phyloP scores from a whole-genome alignment of 1,139 yeast genomes.

The Pneumocystis oryctolagi region DNA sequence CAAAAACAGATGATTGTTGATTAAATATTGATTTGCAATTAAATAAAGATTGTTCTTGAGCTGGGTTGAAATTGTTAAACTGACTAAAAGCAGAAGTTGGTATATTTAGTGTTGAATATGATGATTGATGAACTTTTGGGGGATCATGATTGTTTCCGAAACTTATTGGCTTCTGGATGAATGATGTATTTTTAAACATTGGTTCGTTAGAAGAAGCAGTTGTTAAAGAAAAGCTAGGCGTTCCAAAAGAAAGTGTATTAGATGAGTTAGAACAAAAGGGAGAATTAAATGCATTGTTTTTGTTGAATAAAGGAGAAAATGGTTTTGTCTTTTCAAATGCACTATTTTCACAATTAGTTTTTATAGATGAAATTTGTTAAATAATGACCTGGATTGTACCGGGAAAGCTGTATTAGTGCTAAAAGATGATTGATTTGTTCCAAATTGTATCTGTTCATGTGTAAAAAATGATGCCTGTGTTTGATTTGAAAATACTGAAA shows the following conservation, averaged over 20 bases:
- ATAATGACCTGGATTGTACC: neutral
- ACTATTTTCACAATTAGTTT: neutral
- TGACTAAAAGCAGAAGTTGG: neutral
- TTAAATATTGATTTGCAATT: neutral
- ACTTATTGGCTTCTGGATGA: neutral
- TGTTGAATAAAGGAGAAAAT: neutral
- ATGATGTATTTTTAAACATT: neutral
- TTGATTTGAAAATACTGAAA: neutral
- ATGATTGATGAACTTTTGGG: neutral
- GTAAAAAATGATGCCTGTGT: no score
- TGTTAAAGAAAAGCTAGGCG: neutral
- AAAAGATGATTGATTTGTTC: neutral
- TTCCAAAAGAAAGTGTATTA: neutral
- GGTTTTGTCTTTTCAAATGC: neutral
- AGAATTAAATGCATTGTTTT: neutral
- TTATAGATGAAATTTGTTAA: neutral
- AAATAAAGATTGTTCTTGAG: neutral
- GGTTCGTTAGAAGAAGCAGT: neutral
- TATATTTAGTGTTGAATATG: neutral
- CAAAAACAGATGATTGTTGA: neutral
- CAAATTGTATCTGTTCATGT: neutral
- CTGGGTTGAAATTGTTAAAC: neutral
- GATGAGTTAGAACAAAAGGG: neutral
- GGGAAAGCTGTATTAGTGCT: neutral
- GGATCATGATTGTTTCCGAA: neutral